A percentile compares a stretch with the other conserved stretches of the same genome.
These are phyloP conservation scores for Durusdinium trenchii DNA, from an alignment of 73 alveolate genomes.

Conservation along the genomic window DNA sequence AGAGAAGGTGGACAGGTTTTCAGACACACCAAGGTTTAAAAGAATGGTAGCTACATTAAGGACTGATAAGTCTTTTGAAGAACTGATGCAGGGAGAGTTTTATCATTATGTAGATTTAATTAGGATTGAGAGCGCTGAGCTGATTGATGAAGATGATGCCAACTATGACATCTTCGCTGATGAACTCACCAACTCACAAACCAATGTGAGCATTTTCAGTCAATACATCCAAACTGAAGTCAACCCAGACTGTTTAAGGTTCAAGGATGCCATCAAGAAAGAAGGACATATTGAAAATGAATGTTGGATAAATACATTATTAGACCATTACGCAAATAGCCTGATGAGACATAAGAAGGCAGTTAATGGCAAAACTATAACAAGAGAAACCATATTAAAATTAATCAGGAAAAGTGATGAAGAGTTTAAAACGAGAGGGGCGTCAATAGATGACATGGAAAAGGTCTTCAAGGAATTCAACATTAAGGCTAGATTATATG, in stretches of 20 bases:
- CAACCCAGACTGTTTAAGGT: no score
- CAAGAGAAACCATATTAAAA: neutral
- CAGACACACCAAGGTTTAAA: neutral
- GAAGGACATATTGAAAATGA: no score
- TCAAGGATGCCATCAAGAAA: no score
- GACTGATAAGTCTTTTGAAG: neutral
- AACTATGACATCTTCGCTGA: neutral
- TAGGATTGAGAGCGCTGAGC: slow-evolving; percentile 9
- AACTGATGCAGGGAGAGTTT: neutral
- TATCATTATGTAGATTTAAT: slow-evolving; percentile 12
- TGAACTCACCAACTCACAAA: neutral
- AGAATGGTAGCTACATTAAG: neutral
- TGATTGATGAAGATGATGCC: neutral
- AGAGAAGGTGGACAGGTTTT: neutral
- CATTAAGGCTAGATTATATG: slow-evolving; percentile 36
- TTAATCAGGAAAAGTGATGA: neutral
- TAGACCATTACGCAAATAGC: no score
- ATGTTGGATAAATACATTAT: no score
- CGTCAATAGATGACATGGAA: slow-evolving; percentile 48
- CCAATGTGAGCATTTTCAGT: no score
- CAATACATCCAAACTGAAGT: no score
- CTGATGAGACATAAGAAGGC: no score
- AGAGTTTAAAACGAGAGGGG: slow-evolving; percentile 42
- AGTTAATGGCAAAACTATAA: no score
- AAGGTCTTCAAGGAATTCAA: neutral